These are phyloP conservation scores for Fraxinus nigra DNA, from an alignment of 305 asterid genomes.

Conservation along the genomic window DNA sequence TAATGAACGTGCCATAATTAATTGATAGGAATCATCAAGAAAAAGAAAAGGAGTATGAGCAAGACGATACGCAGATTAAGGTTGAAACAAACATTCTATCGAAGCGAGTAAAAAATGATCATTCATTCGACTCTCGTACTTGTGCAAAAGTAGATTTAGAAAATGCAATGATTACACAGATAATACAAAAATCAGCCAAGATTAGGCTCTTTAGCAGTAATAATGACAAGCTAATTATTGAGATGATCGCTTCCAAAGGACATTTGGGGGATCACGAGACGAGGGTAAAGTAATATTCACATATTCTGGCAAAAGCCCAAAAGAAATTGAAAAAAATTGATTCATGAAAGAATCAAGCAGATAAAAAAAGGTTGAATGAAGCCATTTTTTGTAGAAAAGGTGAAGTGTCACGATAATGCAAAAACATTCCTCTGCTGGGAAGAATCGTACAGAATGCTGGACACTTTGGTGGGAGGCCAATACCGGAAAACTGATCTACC, in stretches of 20 bases:
- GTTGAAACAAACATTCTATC: not conserved
- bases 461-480: slow-evolving; percentile 96
- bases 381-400: not conserved
- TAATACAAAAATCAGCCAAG: slow-evolving; percentile 24
- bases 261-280: not conserved
- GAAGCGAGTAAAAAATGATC: not conserved
- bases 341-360: slow-evolving; percentile 20
- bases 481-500: slow-evolving; percentile 87
- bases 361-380: not conserved
- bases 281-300: slow-evolving; percentile 14
- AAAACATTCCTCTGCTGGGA: slow-evolving; percentile 29
- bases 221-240: not conserved
- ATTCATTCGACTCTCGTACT: not conserved
- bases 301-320: slow-evolving; percentile 13
- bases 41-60: not conserved
- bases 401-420: slow-evolving; percentile 47
- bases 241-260: slow-evolving; percentile 21
- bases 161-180: slow-evolving; percentile 3
- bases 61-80: not conserved
- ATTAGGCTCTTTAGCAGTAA: slow-evolving; percentile 14
- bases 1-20: not conserved
- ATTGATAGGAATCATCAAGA: not conserved
- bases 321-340: slow-evolving; percentile 8
- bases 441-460: slow-evolving; percentile 48
- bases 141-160: not conserved